phyloP scores from a whole-genome alignment of 306 rosid genomes.

The Vigna hirtella region DNA sequence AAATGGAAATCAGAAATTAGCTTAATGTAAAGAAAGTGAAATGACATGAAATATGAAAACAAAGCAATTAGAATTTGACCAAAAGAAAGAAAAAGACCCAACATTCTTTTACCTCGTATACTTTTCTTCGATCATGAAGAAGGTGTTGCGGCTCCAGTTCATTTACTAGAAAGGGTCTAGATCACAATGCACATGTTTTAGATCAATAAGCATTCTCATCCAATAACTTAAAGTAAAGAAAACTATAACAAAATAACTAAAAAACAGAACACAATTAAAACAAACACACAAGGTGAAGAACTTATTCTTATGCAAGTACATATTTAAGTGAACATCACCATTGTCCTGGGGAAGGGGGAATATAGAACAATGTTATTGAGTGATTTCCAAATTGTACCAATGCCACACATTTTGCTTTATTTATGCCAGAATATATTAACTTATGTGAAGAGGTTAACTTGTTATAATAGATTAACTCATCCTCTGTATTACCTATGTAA shows the following conservation, averaged over 20 bases:
- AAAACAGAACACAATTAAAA: background rate
- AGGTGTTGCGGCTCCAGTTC: conserved; percentile 94
- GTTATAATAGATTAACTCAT: no score
- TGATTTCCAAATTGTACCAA: no score
- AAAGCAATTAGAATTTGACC: conserved; percentile 5
- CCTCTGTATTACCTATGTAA: no score
- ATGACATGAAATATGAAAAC: conserved; percentile 36
- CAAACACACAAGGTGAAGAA: background rate
- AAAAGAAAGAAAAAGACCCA: conserved; percentile 5
- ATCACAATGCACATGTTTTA: conserved; percentile 47
- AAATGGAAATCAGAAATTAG: conserved; percentile 13
- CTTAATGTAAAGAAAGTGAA: conserved; percentile 6
- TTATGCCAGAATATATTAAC: no score
- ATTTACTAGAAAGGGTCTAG: conserved; percentile 90
- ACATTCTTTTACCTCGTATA: conserved; percentile 74
- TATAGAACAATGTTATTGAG: background rate
- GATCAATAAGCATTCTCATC: conserved; percentile 39
- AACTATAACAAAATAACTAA: background rate
- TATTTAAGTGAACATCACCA: conserved; percentile 22
- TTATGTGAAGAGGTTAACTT: no score
- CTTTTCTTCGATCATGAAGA: conserved; percentile 95
- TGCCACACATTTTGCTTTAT: no score
- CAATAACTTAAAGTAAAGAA: conserved; percentile 41
- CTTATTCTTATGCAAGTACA: conserved; percentile 1
- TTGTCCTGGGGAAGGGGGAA: background rate